phyloP scores from a whole-genome alignment of 2,329 filamentous ascomycete genomes.

The Chaetomiaceae sp. region DNA sequence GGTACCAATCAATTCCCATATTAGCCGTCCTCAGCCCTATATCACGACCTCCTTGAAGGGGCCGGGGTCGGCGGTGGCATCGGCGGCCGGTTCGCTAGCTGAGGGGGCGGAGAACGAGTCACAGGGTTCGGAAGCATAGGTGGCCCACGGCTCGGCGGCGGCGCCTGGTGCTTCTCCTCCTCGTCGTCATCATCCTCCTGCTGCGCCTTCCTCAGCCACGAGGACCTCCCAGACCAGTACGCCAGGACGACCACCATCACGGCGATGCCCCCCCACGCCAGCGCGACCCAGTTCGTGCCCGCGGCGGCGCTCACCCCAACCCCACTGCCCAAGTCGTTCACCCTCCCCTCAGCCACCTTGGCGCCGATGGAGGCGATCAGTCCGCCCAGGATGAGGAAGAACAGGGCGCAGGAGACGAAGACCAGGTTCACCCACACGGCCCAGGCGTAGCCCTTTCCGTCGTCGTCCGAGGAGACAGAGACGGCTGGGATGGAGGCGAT shows the following conservation, averaged over 20 bases:
- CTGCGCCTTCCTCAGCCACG: slow-evolving; percentile 8
- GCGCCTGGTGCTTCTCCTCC: not conserved
- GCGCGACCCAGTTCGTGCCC: slow-evolving; percentile 10
- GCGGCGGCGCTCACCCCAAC: slow-evolving; percentile 12
- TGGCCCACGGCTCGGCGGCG: no score
- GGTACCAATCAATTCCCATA: no score
- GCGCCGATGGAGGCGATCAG: slow-evolving; percentile 13
- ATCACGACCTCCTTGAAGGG: no score
- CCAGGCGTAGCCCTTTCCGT: not conserved
- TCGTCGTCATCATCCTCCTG: not conserved
- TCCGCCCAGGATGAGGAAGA: slow-evolving; percentile 11
- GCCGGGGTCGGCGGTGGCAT: no score
- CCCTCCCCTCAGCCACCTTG: slow-evolving; percentile 1
- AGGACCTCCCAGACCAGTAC: slow-evolving; percentile 12
- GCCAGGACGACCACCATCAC: slow-evolving; percentile 13
- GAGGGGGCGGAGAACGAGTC: no score
- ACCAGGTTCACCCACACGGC: slow-evolving; percentile 13
- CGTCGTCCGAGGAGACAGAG: not conserved
- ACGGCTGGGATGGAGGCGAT: slow-evolving; percentile 17
- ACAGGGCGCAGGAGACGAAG: not conserved
- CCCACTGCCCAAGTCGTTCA: slow-evolving; percentile 11
- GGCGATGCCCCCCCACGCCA: slow-evolving; percentile 17
- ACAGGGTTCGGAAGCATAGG: no score
- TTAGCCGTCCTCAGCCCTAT: no score
- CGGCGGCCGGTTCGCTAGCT: no score